phyloP scores from a whole-genome alignment of 2,329 filamentous ascomycete genomes.

The Calonectria pseudoreteaudii region DNA sequence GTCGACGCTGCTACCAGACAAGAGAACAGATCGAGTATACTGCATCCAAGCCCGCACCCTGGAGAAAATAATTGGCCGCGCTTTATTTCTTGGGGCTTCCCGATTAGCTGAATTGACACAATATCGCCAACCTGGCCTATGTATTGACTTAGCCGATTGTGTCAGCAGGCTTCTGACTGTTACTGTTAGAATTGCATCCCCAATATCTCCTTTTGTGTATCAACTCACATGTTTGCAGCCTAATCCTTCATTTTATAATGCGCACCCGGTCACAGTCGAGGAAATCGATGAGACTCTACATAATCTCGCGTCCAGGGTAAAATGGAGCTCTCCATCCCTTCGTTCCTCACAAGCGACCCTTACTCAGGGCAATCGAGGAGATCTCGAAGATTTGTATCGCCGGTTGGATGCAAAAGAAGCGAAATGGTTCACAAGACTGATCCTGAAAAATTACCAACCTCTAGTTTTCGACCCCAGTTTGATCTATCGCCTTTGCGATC shows the following conservation, averaged over 20 bases:
- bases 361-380: constrained; percentile 50
- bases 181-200: constrained; percentile 60
- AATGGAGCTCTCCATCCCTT: constrained; percentile 77
- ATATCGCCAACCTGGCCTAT: constrained; percentile 69
- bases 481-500: constrained; percentile 73
- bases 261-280: constrained; percentile 70
- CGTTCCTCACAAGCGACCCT: constrained; percentile 50
- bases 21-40: constrained; percentile 82
- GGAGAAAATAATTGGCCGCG: constrained; percentile 74
- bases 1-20: constrained; percentile 81
- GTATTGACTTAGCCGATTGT: constrained; percentile 78
- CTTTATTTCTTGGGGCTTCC: constrained; percentile 72
- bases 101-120: constrained; percentile 71
- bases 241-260: constrained; percentile 48
- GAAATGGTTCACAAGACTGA: constrained; percentile 87
- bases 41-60: constrained; percentile 72
- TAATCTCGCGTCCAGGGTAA: constrained; percentile 74
- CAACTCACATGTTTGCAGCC: constrained; percentile 51
- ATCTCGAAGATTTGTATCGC: constrained; percentile 68
- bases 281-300: constrained; percentile 77
- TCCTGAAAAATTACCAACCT: constrained; percentile 81
- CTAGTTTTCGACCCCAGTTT: constrained; percentile 69
- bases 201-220: not conserved
- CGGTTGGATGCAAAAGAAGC: constrained; percentile 75
- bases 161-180: constrained; percentile 72